Conservation (phyloP, 2,329 filamentous ascomycete species). For the Claviceps sp. region DNA sequence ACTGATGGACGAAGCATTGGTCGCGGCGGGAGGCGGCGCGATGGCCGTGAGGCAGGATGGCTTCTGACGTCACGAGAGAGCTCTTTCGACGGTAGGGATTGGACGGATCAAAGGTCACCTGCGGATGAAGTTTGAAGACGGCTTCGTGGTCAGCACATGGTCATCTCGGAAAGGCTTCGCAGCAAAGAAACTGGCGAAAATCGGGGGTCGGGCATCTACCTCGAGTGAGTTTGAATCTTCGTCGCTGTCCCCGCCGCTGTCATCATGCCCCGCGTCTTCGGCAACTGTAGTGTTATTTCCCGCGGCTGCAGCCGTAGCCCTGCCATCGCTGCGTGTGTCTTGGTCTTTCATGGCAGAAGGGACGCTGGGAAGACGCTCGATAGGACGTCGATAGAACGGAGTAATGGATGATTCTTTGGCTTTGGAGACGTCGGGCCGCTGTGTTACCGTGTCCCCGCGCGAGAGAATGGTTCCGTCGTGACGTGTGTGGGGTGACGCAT, state of each 20-base stretch:
- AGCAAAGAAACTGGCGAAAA: neutral
- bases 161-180: neutral
- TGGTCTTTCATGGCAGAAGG: slow-evolving; percentile 7
- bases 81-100: slow-evolving; percentile 53
- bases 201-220: slow-evolving; percentile 21
- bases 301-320: slow-evolving; percentile 2
- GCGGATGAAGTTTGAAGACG: neutral
- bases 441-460: too few relatives aligned
- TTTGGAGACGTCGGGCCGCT: too few relatives aligned
- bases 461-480: too few relatives aligned
- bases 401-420: too few relatives aligned
- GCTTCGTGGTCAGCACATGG: neutral
- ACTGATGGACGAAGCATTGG: slow-evolving; percentile 52
- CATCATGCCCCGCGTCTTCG: neutral
- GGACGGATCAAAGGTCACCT: slow-evolving; percentile 50
- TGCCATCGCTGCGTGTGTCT: slow-evolving; percentile 9
- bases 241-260: slow-evolving; percentile 17
- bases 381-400: too few relatives aligned
- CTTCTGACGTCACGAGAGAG: slow-evolving; percentile 43
- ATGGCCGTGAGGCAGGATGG: slow-evolving; percentile 19
- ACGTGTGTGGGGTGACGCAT: too few relatives aligned
- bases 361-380: too few relatives aligned
- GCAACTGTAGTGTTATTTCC: slow-evolving; percentile 16
- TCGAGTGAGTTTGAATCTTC: slow-evolving; percentile 35
- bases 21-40: slow-evolving; percentile 22